Evolutionary conservation across 306 rosid genomes (phyloP), one percentile per base, ranked within the genome.

Genomic region (Medicago lupulina): DNA sequence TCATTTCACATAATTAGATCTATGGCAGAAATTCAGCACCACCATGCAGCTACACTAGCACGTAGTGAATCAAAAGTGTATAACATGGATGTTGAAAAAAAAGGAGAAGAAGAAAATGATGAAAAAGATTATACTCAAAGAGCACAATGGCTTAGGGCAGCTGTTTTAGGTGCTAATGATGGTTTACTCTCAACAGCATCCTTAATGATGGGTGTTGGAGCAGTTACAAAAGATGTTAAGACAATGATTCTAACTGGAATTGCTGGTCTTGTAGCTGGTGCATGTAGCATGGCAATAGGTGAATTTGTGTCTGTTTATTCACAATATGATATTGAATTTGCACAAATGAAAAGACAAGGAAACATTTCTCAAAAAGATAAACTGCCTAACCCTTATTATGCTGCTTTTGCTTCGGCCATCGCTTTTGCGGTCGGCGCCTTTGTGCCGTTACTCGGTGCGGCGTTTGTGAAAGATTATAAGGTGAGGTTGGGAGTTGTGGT

Each of bases 121-220:
- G 73, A 46, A 23, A 38, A 70, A 13, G 80, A 76, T 38, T 76
- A 76, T 11, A 41, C 80, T 0, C 61, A 76, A 47, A 76, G 80
- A 19, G 80, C 34, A 21, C 80, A 76, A 62, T 76, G 80, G 80
- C 80, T 76, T 15, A 76, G 80, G 51, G 80, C 80, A 9, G 80
- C 80, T 4, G 80, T 76, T 21, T 53, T 76, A 12, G 80, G 80
- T 15, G 80, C 80, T 15, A 76, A 76, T 9, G 80, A 76, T 65
- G 80, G 80, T 17, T 53, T 76, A 49, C 73, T 76, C 31, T 76
- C 80, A 39, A 76, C 80, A 4, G 73, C 80, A 2, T 76, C 80
- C 0, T 47, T 76, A 38, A 76, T 76, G 80, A 65, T 76, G 80
- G 80, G 80, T 4, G 64, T 76, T 14, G 80, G 80, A 65, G 80